These are phyloP conservation scores for Collybia sp. DNA, from an alignment of 768 basidiomycete genomes.

Conservation along the genomic window DNA sequence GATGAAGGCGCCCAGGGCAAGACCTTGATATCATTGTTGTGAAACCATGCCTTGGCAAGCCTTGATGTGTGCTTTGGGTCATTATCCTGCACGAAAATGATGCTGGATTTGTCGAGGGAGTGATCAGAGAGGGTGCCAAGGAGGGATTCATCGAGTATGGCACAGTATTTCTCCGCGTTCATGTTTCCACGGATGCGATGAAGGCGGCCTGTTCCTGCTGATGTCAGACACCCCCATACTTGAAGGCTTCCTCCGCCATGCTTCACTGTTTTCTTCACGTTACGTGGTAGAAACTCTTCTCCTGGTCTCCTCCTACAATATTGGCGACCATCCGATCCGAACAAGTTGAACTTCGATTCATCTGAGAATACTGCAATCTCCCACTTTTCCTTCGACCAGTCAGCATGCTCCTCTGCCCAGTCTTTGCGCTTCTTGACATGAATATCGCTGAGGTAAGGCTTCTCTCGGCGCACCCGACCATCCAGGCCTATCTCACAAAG, in stretches of 20 bases:
- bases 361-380: slow-evolving; percentile 5
- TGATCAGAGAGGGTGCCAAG: slow-evolving; percentile 16
- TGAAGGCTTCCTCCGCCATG: slow-evolving; percentile 22
- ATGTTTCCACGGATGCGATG: slow-evolving; percentile 20
- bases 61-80: slow-evolving; percentile 28
- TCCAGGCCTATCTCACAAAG: too few relatives aligned
- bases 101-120: slow-evolving; percentile 3
- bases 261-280: slow-evolving; percentile 17
- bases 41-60: slow-evolving; percentile 18
- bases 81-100: slow-evolving; percentile 29
- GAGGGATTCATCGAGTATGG: slow-evolving; percentile 17
- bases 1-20: slow-evolving; percentile 23
- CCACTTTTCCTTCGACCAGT: slow-evolving; percentile 7
- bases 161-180: slow-evolving; percentile 12
- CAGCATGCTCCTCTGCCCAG: neutral
- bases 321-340: slow-evolving; percentile 7
- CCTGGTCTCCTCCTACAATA: slow-evolving; percentile 12
- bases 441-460: too few relatives aligned
- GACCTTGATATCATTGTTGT: slow-evolving; percentile 15
- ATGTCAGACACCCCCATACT: slow-evolving; percentile 25
- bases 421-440: neutral
- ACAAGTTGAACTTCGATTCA: slow-evolving; percentile 7
- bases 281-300: slow-evolving; percentile 10
- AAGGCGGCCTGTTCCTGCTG: slow-evolving; percentile 16
- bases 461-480: too few relatives aligned